phyloP scores from a whole-genome alignment of 169 alveolate genomes.

The Besnoitia besnoiti region DNA sequence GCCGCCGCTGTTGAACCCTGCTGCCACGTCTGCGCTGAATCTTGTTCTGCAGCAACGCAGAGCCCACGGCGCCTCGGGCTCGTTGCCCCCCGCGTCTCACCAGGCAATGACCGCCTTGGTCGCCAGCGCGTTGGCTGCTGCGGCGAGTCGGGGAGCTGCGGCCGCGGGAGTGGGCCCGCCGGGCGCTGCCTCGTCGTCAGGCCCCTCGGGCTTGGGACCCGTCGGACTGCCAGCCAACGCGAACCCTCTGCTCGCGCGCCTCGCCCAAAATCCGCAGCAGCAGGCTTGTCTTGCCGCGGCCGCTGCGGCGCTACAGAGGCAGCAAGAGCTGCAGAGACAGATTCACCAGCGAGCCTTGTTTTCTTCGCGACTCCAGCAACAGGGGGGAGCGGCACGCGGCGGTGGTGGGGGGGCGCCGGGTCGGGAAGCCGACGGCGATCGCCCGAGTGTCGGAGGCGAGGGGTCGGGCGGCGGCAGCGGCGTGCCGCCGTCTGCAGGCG shows the following conservation, averaged over 20 bases:
- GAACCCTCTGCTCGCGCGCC: background rate
- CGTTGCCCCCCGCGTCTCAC: background rate
- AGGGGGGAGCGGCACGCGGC: background rate
- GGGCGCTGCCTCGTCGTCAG: background rate
- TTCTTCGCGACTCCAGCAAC: background rate
- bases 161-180: background rate
- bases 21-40: background rate
- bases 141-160: constrained; percentile 18
- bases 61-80: background rate
- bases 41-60: background rate
- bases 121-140: constrained; percentile 21
- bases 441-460: too few species aligned
- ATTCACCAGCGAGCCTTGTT: background rate
- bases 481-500: background rate
- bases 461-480: background rate
- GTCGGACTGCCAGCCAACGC: background rate
- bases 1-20: background rate
- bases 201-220: background rate
- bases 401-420: too few species aligned
- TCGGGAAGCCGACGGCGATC: too few species aligned
- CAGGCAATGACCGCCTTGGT: constrained; percentile 10
- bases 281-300: constrained; percentile 23
- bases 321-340: constrained; percentile 25
- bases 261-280: background rate
- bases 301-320: constrained; percentile 18